Evolutionary conservation across 176 grass and related monocot species (phyloP), one percentile per base, ranked within the genome.

Genomic region (Puccinellia tenuiflora): DNA sequence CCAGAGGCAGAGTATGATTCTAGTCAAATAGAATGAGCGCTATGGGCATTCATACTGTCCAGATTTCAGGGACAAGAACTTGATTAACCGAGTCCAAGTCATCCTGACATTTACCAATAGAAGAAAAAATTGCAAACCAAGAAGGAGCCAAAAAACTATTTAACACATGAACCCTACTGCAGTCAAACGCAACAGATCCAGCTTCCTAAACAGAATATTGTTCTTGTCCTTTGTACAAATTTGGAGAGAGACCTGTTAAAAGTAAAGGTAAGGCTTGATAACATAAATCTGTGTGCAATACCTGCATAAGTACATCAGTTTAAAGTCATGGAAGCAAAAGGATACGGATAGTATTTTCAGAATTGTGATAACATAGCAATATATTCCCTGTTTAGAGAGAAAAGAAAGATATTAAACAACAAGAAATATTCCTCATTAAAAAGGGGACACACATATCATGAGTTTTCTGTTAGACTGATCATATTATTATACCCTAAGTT

Each of bases 171-270:
- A 45, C n/a, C n/a, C n/a, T n/a, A n/a, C n/a, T n/a, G n/a, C 9
- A 45, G 42, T 45, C 9, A 45, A 45, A 45, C 9, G 42, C 42
- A 45, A 45, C 35, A 38, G 35, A 38, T 38, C 35, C 3, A 38
- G 35, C 35, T 34, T n/a, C 53, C 25, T 77, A 83, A 57, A 77
- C 90, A 97, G 92, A 92, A 97, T 86, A 92, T 94, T 34, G 90
- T 97, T 81, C 95, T 92, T 38, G 92, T 97, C 67, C 62, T 97
- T 35, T 92, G 95, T 79, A 92, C 92, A 83, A 91, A 94, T 73
- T 91, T 97, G 85, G 92, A 97, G 68, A 92, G 95, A 16, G 85
- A 94, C 81, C 78, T 97, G 39, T 81, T 90, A 50, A 97, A 90
- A 92, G 88, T 97, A 81, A 81, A 83, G 95, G 95, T 97, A 88